Percentiles rank a stretch among this genome's conserved stretches.
Conservation (phyloP, 2,329 filamentous ascomycete species). For the Hypomyces perniciosus region DNA sequence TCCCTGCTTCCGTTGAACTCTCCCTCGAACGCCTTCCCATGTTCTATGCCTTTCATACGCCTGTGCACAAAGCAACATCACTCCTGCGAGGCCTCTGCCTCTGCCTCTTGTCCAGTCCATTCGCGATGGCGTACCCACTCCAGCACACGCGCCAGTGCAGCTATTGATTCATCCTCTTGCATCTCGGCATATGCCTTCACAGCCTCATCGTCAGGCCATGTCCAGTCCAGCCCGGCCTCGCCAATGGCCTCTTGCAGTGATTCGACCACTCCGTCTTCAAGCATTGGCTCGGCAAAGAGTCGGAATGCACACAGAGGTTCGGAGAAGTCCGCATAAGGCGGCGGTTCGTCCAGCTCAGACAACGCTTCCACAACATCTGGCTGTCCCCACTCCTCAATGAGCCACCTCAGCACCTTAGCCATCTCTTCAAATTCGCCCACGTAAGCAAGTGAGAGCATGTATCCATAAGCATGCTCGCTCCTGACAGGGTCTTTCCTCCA, state of each 20-base stretch:
- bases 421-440: constrained; percentile 56
- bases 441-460: constrained; percentile 58
- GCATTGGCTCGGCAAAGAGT: constrained; percentile 39
- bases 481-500: constrained; percentile 28
- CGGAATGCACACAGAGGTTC: constrained; percentile 42
- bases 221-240: constrained; percentile 20
- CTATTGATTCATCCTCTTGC: constrained; percentile 20
- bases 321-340: constrained; percentile 27
- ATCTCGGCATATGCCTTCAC: constrained; percentile 29
- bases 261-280: constrained; percentile 27
- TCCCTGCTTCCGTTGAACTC: background rate
- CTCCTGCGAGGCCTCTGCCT: background rate
- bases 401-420: constrained; percentile 52
- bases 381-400: constrained; percentile 41
- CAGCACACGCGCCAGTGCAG: constrained; percentile 21
- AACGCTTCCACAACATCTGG: constrained; percentile 30
- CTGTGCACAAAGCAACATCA: background rate
- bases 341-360: constrained; percentile 28
- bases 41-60: background rate
- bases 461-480: constrained; percentile 44
- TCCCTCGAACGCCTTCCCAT: constrained; percentile 1
- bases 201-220: constrained; percentile 35
- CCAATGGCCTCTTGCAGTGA: constrained; percentile 25
- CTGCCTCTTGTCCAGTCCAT: background rate
- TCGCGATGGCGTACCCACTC: constrained; percentile 14